phyloP scores from a whole-genome alignment of 495 filamentous ascomycete genomes.

The Penicillium coffeae region DNA sequence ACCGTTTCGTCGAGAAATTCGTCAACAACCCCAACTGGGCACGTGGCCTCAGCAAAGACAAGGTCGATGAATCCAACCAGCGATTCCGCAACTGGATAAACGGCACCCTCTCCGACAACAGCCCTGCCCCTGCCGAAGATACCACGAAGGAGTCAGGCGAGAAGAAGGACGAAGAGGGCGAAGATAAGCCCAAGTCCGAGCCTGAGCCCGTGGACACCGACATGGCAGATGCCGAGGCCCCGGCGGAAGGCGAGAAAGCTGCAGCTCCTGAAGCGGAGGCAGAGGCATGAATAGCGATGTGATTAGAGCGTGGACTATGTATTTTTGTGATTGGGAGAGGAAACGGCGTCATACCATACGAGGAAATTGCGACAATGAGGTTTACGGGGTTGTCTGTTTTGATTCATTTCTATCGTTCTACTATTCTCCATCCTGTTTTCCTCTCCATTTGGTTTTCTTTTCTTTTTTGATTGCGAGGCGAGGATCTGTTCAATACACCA shows the following conservation, averaged over 20 bases:
- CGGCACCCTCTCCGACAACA: slow-evolving; percentile 26
- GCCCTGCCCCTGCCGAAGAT: slow-evolving; percentile 13
- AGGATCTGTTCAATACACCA: neutral
- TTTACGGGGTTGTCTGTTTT: slow-evolving; percentile 5
- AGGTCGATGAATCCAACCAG: slow-evolving; percentile 66
- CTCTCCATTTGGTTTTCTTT: slow-evolving; percentile 2
- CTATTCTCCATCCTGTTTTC: slow-evolving; percentile 8
- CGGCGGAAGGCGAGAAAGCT: slow-evolving; percentile 3
- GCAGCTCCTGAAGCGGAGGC: neutral
- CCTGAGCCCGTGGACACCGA: slow-evolving; percentile 28
- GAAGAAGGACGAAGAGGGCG: slow-evolving; percentile 5
- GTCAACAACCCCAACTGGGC: slow-evolving; percentile 75
- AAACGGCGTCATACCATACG: slow-evolving; percentile 17
- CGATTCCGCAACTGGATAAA: slow-evolving; percentile 51
- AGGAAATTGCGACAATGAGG: slow-evolving; percentile 25
- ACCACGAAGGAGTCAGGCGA: slow-evolving; percentile 7
- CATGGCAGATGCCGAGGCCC: slow-evolving; percentile 38
- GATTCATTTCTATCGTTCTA: slow-evolving; percentile 11
- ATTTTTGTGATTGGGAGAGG: slow-evolving; percentile 13
- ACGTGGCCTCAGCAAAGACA: slow-evolving; percentile 62
- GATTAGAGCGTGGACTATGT: slow-evolving; percentile 5
- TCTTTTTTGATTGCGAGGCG: neutral
- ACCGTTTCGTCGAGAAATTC: slow-evolving; percentile 66
- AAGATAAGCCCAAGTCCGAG: neutral
- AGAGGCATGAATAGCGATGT: slow-evolving; percentile 6